A percentile compares a stretch with the other conserved stretches of the same genome.
Evolutionary conservation across 306 rosid species (phyloP).

Genomic region (Oxytropis ochrocephala): DNA sequence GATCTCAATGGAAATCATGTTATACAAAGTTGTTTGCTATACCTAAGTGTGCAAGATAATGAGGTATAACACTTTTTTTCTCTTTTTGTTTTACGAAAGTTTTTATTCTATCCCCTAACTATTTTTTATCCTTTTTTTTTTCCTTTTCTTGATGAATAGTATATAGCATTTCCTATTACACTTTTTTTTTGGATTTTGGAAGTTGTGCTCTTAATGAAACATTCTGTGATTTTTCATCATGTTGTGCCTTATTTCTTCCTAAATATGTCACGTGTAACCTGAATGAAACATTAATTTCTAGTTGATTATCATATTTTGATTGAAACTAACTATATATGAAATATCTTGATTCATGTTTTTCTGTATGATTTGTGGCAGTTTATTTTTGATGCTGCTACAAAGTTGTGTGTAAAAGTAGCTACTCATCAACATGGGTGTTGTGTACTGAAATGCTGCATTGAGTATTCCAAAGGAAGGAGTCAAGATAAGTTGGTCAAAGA

Average conservation of each 20-base stretch:
- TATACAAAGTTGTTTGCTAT: slow-evolving; percentile 59
- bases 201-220: not conserved
- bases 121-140: too few species aligned
- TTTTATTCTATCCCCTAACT: not conserved
- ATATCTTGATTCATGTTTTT: not conserved
- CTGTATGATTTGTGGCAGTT: slow-evolving; percentile 36
- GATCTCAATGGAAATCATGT: slow-evolving; percentile 68
- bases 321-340: too few species aligned
- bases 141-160: too few species aligned
- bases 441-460: slow-evolving; percentile 67
- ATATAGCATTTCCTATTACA: not conserved
- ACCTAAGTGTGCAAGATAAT: slow-evolving; percentile 47
- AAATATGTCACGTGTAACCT: not conserved
- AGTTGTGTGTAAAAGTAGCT: slow-evolving; percentile 50
- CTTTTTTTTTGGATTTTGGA: not conserved
- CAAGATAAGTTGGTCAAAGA: slow-evolving; percentile 44
- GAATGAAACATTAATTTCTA: too few species aligned
- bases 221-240: too few species aligned
- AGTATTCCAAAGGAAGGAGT: slow-evolving; percentile 38
- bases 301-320: too few species aligned
- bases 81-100: not conserved
- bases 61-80: slow-evolving; percentile 29
- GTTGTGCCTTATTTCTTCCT: too few species aligned
- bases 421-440: slow-evolving; percentile 83
- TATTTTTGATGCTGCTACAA: slow-evolving; percentile 57